A percentile compares a stretch with the other conserved stretches of the same genome.
These are phyloP conservation scores for Populus simonii DNA, from an alignment of 345 rosid species.

Conservation along the genomic window DNA sequence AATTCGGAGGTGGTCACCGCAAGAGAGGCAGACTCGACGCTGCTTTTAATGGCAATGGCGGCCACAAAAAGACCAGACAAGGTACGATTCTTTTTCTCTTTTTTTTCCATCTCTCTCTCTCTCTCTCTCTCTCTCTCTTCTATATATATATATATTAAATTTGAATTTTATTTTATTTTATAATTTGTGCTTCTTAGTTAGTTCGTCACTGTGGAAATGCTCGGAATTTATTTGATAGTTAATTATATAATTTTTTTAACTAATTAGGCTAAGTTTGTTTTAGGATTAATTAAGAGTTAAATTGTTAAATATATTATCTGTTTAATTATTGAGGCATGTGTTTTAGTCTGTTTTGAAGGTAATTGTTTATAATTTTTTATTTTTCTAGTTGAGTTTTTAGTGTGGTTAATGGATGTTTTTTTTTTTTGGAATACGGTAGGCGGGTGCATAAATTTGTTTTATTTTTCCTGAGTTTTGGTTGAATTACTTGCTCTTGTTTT, in stretches of 20 bases:
- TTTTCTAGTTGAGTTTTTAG: too few relatives aligned
- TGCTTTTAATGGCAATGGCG: constrained; percentile 61
- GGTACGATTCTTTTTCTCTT: constrained; percentile 20
- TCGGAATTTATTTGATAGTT: not conserved
- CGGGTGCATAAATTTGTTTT: not conserved
- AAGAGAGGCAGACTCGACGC: constrained; percentile 50
- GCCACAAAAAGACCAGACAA: constrained; percentile 60
- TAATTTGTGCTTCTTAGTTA: not conserved
- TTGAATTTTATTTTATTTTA: not conserved
- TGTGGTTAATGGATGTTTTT: not conserved
- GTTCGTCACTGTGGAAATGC: not conserved
- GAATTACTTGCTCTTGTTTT: not conserved
- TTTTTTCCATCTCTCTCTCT: not conserved
- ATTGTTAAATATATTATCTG: not conserved
- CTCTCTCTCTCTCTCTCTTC: not conserved
- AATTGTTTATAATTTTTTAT: not conserved
- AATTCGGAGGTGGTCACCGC: constrained; percentile 18
- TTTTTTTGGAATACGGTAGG: not conserved
- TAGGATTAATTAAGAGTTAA: not conserved
- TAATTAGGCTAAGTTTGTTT: not conserved
- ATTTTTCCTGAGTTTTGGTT: not conserved
- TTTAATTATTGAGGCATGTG: not conserved
- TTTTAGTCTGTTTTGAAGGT: not conserved
- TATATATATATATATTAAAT: not conserved
- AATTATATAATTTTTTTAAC: not conserved